Conservation (phyloP, 2,329 filamentous ascomycete genomes). For the Fusarium sp. region DNA sequence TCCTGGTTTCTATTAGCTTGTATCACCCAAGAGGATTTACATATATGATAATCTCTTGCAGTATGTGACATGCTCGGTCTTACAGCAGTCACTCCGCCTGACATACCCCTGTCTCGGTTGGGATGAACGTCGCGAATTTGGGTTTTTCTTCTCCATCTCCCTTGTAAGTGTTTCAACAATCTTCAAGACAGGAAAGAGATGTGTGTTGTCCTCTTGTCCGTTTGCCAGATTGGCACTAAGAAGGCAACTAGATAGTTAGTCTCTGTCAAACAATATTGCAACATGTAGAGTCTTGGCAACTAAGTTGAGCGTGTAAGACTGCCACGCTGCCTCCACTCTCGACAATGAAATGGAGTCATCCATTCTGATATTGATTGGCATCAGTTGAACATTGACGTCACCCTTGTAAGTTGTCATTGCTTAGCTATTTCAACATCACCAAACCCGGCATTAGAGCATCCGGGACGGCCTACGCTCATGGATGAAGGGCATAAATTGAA, state of each 20-base stretch:
- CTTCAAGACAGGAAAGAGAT: constrained; percentile 6
- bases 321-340: no score
- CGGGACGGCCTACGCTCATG: constrained; percentile 3
- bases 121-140: constrained; percentile 32
- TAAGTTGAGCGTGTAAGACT: not conserved
- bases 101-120: constrained; percentile 30
- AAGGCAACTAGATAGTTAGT: not conserved
- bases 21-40: constrained; percentile 29
- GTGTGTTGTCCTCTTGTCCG: not conserved
- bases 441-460: constrained; percentile 11
- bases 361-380: not conserved
- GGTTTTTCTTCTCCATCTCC: constrained; percentile 7
- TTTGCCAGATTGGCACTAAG: not conserved
- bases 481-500: constrained; percentile 1
- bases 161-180: constrained; percentile 16
- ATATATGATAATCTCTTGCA: constrained; percentile 2
- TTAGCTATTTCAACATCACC: constrained; percentile 10
- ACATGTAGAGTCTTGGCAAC: not conserved
- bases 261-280: not conserved
- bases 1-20: constrained; percentile 13
- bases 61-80: not conserved
- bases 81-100: constrained; percentile 21
- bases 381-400: constrained; percentile 28
- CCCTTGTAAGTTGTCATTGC: constrained; percentile 5
- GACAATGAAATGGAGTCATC: no score